These are phyloP conservation scores for Suillus subalutaceus DNA, from an alignment of 768 basidiomycete species.

Conservation along the genomic window DNA sequence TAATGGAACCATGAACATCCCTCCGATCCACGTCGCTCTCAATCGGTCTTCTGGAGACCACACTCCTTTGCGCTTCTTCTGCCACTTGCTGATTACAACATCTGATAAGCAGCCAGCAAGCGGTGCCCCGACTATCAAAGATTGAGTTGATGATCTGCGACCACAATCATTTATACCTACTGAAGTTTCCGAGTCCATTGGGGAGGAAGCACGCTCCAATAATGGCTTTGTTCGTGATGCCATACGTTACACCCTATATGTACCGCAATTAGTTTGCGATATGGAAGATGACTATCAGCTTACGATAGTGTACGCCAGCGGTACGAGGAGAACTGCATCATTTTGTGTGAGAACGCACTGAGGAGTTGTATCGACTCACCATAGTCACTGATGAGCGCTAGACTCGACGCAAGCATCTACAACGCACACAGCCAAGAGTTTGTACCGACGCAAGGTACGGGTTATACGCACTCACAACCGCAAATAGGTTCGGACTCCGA, in stretches of 20 bases:
- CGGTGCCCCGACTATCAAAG: conserved; percentile 57
- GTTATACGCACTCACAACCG: conserved; percentile 44
- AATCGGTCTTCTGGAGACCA: conserved; percentile 70
- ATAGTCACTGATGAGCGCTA: conserved; percentile 31
- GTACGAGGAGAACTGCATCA: conserved; percentile 31
- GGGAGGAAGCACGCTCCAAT: conserved; percentile 41
- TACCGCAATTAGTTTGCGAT: neutral
- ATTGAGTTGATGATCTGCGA: neutral
- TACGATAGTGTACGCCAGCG: conserved; percentile 42
- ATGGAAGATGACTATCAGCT: conserved; percentile 9
- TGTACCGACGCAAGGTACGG: neutral
- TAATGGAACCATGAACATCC: conserved; percentile 49
- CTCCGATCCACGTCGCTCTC: conserved; percentile 47
- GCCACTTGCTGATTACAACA: conserved; percentile 46
- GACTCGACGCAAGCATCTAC: conserved; percentile 38
- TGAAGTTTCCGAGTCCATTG: conserved; percentile 37
- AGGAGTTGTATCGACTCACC: conserved; percentile 20
- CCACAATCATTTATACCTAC: conserved; percentile 22
- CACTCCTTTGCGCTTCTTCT: conserved; percentile 46
- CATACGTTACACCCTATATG: conserved; percentile 37
- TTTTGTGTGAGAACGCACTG: conserved; percentile 2
- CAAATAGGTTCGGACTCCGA: conserved; percentile 55
- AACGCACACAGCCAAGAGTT: conserved; percentile 33
- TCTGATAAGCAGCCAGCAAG: conserved; percentile 60
- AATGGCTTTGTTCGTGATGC: conserved; percentile 37